phyloP scores from a whole-genome alignment of 106 monocot genomes.

The Gastrodia elata region DNA sequence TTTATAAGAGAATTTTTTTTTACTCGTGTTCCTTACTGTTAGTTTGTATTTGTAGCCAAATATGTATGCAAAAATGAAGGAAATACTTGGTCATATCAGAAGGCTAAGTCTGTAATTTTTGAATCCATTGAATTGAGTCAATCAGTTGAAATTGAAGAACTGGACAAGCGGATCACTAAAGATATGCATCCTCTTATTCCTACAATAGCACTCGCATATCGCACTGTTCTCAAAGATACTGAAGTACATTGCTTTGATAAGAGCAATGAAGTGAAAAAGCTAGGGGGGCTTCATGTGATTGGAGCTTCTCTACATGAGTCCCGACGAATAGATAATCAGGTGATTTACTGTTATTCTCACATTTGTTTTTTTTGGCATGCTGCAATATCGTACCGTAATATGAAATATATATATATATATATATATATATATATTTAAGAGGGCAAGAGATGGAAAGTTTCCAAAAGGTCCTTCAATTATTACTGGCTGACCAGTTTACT shows the following conservation, averaged over 20 bases:
- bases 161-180: conserved; percentile 43
- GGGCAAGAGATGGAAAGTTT: too few species aligned
- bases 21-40: background rate
- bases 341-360: conserved; percentile 12
- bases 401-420: too few species aligned
- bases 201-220: conserved; percentile 67
- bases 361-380: background rate
- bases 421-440: too few species aligned
- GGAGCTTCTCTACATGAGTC: conserved; percentile 99
- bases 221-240: conserved; percentile 69
- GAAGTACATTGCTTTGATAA: conserved; percentile 73
- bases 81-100: conserved; percentile 52
- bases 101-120: conserved; percentile 69
- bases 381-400: too few species aligned
- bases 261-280: conserved; percentile 76
- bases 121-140: conserved; percentile 87
- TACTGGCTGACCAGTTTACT: too few species aligned
- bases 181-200: conserved; percentile 61
- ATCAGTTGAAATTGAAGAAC: conserved; percentile 41
- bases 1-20: background rate
- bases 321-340: conserved; percentile 97
- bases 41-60: conserved; percentile 42
- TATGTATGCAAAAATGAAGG: conserved; percentile 62
- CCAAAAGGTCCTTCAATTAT: too few species aligned
- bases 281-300: conserved; percentile 98